A percentile compares a stretch with the other conserved stretches of the same genome.
Conservation (phyloP, 2,329 filamentous ascomycete species). For the Xylariales sp. region DNA sequence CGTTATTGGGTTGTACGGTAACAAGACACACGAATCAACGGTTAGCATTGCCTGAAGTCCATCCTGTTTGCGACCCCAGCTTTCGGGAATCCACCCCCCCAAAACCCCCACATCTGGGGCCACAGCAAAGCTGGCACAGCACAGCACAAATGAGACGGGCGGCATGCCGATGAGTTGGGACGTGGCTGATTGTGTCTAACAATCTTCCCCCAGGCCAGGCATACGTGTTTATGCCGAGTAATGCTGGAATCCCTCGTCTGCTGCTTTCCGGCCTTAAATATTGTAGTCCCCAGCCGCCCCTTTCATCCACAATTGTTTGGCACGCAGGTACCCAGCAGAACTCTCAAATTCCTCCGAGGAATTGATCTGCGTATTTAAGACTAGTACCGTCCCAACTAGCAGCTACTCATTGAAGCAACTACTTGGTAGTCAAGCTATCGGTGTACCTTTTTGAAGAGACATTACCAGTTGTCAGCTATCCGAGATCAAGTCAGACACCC, state of each 20-base stretch:
- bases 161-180: slow-evolving; percentile 3
- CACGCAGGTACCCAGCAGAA: not conserved
- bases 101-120: slow-evolving; percentile 6
- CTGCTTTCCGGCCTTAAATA: slow-evolving; percentile 5
- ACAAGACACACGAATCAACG: not conserved
- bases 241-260: slow-evolving; percentile 7
- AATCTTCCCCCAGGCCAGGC: not conserved
- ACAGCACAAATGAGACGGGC: not conserved
- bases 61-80: slow-evolving; percentile 7
- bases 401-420: no score
- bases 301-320: not conserved
- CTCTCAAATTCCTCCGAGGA: not conserved
- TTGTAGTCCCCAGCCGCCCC: not conserved
- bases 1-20: not conserved
- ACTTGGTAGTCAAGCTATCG: no score
- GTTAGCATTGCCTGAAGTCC: slow-evolving; percentile 3
- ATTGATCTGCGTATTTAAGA: not conserved
- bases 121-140: not conserved
- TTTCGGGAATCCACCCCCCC: slow-evolving; percentile 3
- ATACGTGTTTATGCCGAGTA: slow-evolving; percentile 2
- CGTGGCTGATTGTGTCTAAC: slow-evolving; percentile 9
- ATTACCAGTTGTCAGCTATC: not conserved
- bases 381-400: no score
- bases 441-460: not conserved
- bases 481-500: slow-evolving; percentile 4